Evolutionary conservation across 2,329 filamentous ascomycete species (phyloP).

Genomic region (Aureobasidium sp.): DNA sequence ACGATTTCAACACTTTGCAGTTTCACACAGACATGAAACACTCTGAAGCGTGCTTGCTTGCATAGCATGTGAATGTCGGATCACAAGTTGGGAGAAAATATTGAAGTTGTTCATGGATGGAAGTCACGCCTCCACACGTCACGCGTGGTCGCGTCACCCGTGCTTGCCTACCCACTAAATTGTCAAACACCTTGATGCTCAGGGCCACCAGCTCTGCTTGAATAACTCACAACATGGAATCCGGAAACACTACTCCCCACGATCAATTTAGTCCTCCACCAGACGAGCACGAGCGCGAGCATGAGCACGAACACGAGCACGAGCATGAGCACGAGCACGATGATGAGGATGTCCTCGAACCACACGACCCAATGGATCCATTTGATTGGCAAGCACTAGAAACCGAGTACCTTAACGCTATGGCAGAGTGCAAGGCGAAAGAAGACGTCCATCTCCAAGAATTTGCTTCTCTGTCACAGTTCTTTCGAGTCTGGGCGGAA

Average conservation of each 20-base stretch:
- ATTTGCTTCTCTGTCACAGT: conserved; percentile 48
- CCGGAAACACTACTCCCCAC: not conserved
- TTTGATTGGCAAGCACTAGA: conserved; percentile 78
- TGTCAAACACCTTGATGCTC: not conserved
- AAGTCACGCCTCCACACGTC: not conserved
- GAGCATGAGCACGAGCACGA: not conserved
- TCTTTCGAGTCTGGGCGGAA: conserved; percentile 71
- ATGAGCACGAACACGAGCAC: no score
- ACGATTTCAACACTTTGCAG: not conserved
- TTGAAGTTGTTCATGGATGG: not conserved
- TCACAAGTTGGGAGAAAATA: not conserved
- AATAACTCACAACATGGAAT: not conserved
- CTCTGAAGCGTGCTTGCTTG: not conserved
- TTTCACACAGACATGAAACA: not conserved
- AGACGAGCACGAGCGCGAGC: not conserved
- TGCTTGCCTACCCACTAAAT: not conserved
- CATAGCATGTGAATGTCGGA: not conserved
- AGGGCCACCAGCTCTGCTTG: not conserved
- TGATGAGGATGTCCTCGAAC: conserved; percentile 11
- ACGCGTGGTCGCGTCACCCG: conserved; percentile 2
- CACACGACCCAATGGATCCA: conserved; percentile 33
- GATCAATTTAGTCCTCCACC: not conserved
- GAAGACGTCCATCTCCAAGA: conserved; percentile 45
- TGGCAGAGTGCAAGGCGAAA: conserved; percentile 52
- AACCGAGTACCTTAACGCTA: conserved; percentile 55